A percentile compares a stretch with the other conserved stretches of the same genome.
phyloP scores from a whole-genome alignment of 1,139 yeast species.

The Kazachstania sp. region DNA sequence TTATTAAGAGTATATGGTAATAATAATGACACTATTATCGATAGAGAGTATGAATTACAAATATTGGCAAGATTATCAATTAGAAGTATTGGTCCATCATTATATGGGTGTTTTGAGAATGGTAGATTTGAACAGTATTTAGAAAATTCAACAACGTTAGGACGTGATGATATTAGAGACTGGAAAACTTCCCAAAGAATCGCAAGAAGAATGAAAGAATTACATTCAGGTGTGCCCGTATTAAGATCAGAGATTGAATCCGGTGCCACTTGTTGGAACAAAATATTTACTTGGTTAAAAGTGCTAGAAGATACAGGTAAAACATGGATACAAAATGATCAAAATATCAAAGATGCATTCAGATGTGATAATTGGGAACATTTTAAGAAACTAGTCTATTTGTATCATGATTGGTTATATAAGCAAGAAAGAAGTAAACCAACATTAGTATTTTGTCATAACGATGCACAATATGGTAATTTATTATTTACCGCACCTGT shows the following conservation, averaged over 20 bases:
- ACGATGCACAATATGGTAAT: conserved; percentile 95
- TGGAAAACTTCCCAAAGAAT: conserved; percentile 73
- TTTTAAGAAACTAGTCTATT: conserved; percentile 41
- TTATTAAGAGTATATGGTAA: conserved; percentile 85
- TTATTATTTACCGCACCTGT: conserved; percentile 44
- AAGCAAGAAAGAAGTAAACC: conserved; percentile 30
- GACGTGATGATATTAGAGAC: conserved; percentile 63
- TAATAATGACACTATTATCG: conserved; percentile 78
- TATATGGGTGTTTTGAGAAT: conserved; percentile 80
- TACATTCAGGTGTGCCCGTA: conserved; percentile 73
- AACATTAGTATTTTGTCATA: conserved; percentile 72
- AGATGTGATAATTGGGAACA: conserved; percentile 42
- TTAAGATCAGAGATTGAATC: conserved; percentile 40
- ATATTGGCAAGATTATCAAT: conserved; percentile 64
- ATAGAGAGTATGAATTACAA: conserved; percentile 70
- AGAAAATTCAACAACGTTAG: conserved; percentile 57
- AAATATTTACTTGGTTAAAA: conserved; percentile 63
- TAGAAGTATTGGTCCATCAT: conserved; percentile 77
- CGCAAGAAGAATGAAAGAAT: conserved; percentile 93
- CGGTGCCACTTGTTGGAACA: conserved; percentile 65
- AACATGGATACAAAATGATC: conserved; percentile 28
- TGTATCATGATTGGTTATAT: conserved; percentile 58
- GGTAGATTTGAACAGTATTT: conserved; percentile 67
- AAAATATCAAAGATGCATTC: conserved; percentile 36
- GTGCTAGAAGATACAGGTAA: conserved; percentile 39